Evolutionary conservation across 352 stramenopile species (phyloP).

Genomic region (Globisporangium canariense): DNA sequence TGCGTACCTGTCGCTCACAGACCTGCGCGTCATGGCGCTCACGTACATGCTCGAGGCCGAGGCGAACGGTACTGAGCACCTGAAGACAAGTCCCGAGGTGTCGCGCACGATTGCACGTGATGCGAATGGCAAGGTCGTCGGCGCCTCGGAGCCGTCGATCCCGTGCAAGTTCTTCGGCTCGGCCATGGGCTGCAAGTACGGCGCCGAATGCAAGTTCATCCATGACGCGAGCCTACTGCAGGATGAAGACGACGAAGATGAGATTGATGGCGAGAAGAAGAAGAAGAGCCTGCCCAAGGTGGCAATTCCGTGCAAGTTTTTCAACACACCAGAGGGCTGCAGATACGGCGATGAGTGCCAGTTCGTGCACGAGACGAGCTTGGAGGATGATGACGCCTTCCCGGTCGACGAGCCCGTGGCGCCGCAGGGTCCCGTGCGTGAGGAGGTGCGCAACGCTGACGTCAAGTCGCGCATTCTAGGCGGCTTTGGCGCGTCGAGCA

Average conservation of each 20-base stretch:
- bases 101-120: slow-evolving; percentile 63
- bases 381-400: slow-evolving; percentile 17
- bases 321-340: slow-evolving; percentile 71
- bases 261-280: slow-evolving; percentile 9
- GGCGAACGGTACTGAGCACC: slow-evolving; percentile 57
- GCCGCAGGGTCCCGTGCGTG: slow-evolving; percentile 30
- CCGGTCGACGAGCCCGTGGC: slow-evolving; percentile 20
- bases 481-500: slow-evolving; percentile 72
- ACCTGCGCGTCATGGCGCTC: slow-evolving; percentile 86
- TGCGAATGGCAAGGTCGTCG: slow-evolving; percentile 66
- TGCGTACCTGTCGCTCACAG: slow-evolving; percentile 76
- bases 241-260: slow-evolving; percentile 13
- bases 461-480: slow-evolving; percentile 88
- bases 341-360: slow-evolving; percentile 67
- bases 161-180: slow-evolving; percentile 82
- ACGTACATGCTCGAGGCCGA: slow-evolving; percentile 85
- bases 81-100: slow-evolving; percentile 67
- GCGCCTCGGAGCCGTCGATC: slow-evolving; percentile 35
- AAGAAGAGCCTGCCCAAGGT: slow-evolving; percentile 48
- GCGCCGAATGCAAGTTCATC: slow-evolving; percentile 75
- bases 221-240: slow-evolving; percentile 47
- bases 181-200: slow-evolving; percentile 80
- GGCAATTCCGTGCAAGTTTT: slow-evolving; percentile 71
- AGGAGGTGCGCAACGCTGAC: slow-evolving; percentile 68
- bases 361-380: slow-evolving; percentile 60